These are phyloP conservation scores for Solanum neorickii DNA, from an alignment of 257 asterid genomes.

Conservation along the genomic window DNA sequence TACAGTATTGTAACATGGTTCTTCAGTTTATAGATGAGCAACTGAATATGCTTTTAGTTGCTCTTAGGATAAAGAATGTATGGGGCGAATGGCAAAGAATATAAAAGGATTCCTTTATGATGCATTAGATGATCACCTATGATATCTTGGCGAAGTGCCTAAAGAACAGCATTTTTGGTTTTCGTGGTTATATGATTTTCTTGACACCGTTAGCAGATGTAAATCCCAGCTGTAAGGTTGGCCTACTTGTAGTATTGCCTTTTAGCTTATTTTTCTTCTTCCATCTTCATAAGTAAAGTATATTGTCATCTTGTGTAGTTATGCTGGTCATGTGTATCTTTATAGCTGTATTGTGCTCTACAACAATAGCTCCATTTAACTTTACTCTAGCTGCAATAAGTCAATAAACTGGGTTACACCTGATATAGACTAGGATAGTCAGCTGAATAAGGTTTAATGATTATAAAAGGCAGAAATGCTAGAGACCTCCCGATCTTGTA, in stretches of 20 bases:
- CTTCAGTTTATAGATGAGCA: not conserved
- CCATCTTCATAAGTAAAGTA: not conserved
- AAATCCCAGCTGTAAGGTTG: not conserved
- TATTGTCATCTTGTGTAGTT: not conserved
- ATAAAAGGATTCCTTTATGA: not conserved
- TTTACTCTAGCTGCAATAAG: not conserved
- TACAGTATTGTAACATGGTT: not conserved
- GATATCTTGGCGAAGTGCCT: not conserved
- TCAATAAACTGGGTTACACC: not conserved
- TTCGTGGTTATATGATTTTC: not conserved
- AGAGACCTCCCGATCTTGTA: not conserved
- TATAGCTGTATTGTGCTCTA: not conserved
- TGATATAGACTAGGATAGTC: not conserved
- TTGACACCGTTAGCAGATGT: not conserved
- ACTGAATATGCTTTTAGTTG: not conserved
- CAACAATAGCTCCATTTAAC: not conserved
- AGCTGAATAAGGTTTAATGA: not conserved
- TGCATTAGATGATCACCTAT: not conserved
- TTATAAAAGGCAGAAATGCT: not conserved
- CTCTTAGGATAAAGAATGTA: not conserved
- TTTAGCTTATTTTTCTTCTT: not conserved
- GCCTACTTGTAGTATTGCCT: not conserved
- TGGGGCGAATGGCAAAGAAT: not conserved
- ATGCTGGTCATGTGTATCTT: not conserved
- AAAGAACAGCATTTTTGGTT: not conserved